Base-by-base conservation (phyloP, 2,329 filamentous ascomycete species). In the Colletotrichum melonis region DNA sequence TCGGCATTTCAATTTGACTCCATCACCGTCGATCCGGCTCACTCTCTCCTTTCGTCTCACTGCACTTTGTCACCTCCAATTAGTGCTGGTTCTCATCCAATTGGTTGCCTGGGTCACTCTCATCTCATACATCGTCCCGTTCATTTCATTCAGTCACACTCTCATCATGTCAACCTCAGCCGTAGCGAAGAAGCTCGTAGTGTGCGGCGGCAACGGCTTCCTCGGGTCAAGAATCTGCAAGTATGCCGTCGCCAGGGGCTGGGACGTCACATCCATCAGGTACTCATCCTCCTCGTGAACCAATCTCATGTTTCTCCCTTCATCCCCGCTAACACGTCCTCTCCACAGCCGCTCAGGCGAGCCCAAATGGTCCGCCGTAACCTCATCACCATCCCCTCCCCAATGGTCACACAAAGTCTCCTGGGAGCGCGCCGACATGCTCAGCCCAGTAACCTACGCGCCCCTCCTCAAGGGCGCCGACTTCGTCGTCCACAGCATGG, bases 171-270 rank as follows among this genome's bases (percentile, higher is more conserved):
- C 88, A 66, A 86, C 88, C 12, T 65, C 67, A 76, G 88, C 88
- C 76, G 87, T 86, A 63, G 86, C 91, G 70, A 98, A 95, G 85
- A 93, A 91, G 83, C 87, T 99, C 56, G 92, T 98, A 55, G 95
- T 99, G 67, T 97, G 94, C 77, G 97, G 97, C 77, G 96, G 96
- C 73, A 98, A 94, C 83, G 96, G 97, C 42, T 99, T 98, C 81
- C 85, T 99, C 30, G 95, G 95, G 84, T 89, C 88, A 28, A 90
- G 96, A 69, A 98, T 99, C 85, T 98, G 97, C 87, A 97, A 95
- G 86, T 92, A 94, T 67, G 97, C 95, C 57, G 92, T 95, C 63
- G 89, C 92, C 58, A 89, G 95, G 80, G 95, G 95, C 68, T 98
- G 96, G 96, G 90, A 95, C 70, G 96, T 98, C 60, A 96, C 92